A percentile compares a stretch with the other conserved stretches of the same genome.
Evolutionary conservation across 139 green algal species (phyloP).

Genomic region (Spirogloea muscicola): DNA sequence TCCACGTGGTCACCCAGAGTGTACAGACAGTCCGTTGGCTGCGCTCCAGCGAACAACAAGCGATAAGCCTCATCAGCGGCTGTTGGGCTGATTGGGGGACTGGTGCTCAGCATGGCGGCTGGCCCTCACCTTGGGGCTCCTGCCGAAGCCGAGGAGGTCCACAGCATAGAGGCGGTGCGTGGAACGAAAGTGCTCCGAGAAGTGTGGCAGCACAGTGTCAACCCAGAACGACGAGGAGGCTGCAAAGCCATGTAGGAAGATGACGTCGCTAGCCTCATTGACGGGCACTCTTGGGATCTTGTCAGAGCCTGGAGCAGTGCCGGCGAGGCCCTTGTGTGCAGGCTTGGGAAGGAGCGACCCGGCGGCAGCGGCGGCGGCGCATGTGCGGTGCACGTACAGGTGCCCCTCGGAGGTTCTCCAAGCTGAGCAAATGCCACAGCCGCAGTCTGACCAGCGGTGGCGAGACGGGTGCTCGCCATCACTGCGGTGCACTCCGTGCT

Average conservation of each 20-base stretch:
- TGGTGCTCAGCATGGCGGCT: not conserved
- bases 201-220: slow-evolving; percentile 1
- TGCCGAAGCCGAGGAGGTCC: slow-evolving; percentile 30
- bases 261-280: slow-evolving; percentile 1
- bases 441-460: not conserved
- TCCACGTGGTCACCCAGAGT: slow-evolving; percentile 20
- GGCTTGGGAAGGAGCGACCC: no score
- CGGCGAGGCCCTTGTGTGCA: no score
- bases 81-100: no score
- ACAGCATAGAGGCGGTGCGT: not conserved
- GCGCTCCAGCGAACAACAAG: no score
- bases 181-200: not conserved
- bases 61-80: no score
- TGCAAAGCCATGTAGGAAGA: slow-evolving; percentile 27
- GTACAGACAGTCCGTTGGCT: slow-evolving; percentile 13
- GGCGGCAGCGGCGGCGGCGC: not conserved
- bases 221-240: slow-evolving; percentile 21
- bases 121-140: slow-evolving; percentile 11
- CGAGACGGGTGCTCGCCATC: no score
- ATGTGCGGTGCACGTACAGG: not conserved
- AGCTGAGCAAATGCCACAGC: not conserved
- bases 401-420: not conserved
- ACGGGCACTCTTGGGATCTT: not conserved
- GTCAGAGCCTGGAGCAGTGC: not conserved
- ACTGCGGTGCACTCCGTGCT: no score